phyloP scores from a whole-genome alignment of 2,329 filamentous ascomycete species.

The Calonectria crousiana region DNA sequence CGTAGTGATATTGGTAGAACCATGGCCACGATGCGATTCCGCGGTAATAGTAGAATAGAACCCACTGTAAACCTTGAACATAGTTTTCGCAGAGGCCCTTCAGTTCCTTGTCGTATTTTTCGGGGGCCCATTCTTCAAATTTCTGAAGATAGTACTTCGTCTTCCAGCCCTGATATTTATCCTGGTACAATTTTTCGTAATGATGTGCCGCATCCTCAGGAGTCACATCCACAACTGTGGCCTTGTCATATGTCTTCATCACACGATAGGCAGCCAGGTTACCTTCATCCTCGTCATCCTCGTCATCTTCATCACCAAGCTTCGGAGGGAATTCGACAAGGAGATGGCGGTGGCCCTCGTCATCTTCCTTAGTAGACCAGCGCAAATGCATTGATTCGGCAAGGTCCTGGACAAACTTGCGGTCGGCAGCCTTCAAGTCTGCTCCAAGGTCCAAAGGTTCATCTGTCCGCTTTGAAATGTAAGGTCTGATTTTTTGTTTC shows the following conservation, averaged over 20 bases:
- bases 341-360: slow-evolving; percentile 66
- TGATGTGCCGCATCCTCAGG: slow-evolving; percentile 82
- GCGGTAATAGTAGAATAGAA: slow-evolving; percentile 97
- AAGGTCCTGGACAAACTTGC: slow-evolving; percentile 92
- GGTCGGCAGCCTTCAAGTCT: slow-evolving; percentile 83
- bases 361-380: slow-evolving; percentile 70
- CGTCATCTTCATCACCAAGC: slow-evolving; percentile 62
- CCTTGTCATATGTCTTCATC: slow-evolving; percentile 91
- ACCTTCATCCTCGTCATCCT: slow-evolving; percentile 76
- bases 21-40: slow-evolving; percentile 98
- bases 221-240: slow-evolving; percentile 83
- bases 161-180: slow-evolving; percentile 94
- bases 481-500: slow-evolving; percentile 83
- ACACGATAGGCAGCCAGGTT: slow-evolving; percentile 87
- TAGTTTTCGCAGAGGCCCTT: slow-evolving; percentile 92
- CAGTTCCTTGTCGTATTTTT: slow-evolving; percentile 81
- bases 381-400: slow-evolving; percentile 72
- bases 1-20: slow-evolving; percentile 98
- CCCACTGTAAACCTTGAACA: slow-evolving; percentile 97
- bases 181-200: slow-evolving; percentile 87
- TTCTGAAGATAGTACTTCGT: slow-evolving; percentile 92
- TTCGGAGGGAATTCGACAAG: slow-evolving; percentile 62
- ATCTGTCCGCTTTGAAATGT: slow-evolving; percentile 76
- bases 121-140: slow-evolving; percentile 86
- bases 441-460: slow-evolving; percentile 79